Evolutionary conservation across 306 rosid species (phyloP).

Genomic region (Prunus dulcis): DNA sequence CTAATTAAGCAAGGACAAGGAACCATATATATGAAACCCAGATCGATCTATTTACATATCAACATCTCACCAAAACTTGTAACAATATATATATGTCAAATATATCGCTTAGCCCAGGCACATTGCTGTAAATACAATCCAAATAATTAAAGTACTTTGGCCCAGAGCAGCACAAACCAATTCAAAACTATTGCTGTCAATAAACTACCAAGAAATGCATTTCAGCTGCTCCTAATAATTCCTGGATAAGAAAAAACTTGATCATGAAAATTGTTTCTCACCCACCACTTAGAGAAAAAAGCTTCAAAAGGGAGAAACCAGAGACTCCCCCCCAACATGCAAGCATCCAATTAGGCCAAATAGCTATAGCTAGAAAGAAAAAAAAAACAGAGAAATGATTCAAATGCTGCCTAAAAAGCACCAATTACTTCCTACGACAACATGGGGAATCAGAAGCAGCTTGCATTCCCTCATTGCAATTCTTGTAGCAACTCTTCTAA

Average conservation of each 20-base stretch:
- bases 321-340: background rate
- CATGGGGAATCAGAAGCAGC: conserved; percentile 55
- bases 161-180: background rate
- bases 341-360: background rate
- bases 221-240: conserved; percentile 2
- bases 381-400: background rate
- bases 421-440: conserved; percentile 28
- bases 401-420: conserved; percentile 34
- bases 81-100: background rate
- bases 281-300: conserved; percentile 39
- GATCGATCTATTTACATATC: background rate
- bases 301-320: conserved; percentile 33
- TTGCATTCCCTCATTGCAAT: conserved; percentile 56
- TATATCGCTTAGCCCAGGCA: background rate
- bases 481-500: conserved; percentile 45
- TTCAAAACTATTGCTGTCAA: conserved; percentile 32
- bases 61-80: conserved; percentile 10
- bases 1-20: background rate
- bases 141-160: too few relatives aligned
- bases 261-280: conserved; percentile 33
- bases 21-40: background rate
- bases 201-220: conserved; percentile 32
- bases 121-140: conserved; percentile 21
- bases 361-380: background rate
- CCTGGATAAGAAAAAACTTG: conserved; percentile 11